Evolutionary conservation across 306 rosid genomes (phyloP).

Genomic region (Pterocarpus macrocarpus): DNA sequence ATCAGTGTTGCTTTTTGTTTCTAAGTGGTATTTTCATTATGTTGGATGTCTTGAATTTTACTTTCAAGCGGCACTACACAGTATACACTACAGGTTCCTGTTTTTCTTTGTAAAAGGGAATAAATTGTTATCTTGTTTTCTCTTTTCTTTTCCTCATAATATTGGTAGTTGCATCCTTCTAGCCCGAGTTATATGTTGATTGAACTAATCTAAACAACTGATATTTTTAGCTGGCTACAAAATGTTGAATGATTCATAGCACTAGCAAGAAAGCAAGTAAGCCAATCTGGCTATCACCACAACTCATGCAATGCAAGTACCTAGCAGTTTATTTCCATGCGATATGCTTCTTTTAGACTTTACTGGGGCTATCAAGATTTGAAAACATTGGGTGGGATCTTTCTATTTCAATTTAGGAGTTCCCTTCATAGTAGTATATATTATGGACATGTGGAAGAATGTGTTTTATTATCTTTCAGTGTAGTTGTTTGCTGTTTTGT

Average conservation of each 20-base stretch:
- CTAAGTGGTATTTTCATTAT: slow-evolving; percentile 1
- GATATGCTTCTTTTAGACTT: not conserved
- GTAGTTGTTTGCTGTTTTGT: not conserved
- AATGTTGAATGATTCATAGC: not conserved
- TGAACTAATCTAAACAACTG: slow-evolving; percentile 25
- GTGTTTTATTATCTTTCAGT: not conserved
- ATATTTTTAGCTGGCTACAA: slow-evolving; percentile 9
- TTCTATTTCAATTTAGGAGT: not conserved
- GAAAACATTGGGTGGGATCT: not conserved
- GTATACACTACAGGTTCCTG: slow-evolving; percentile 18
- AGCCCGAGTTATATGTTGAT: slow-evolving; percentile 7
- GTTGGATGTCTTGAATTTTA: slow-evolving; percentile 26
- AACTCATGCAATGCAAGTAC: slow-evolving; percentile 2
- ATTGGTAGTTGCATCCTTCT: not conserved
- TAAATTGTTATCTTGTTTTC: slow-evolving; percentile 21
- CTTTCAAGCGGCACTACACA: not conserved
- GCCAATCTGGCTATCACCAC: not conserved
- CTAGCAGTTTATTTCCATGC: not conserved
- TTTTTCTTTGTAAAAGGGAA: slow-evolving; percentile 17
- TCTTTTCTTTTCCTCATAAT: not conserved
- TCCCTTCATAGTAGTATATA: not conserved
- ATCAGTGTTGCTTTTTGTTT: not conserved
- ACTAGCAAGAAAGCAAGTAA: not conserved
- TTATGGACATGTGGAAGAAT: slow-evolving; percentile 2
- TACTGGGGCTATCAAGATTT: not conserved